A percentile compares a stretch with the other conserved stretches of the same genome.
Evolutionary conservation across 2,329 filamentous ascomycete genomes (phyloP).

Genomic region (Herpotrichia juniperi): DNA sequence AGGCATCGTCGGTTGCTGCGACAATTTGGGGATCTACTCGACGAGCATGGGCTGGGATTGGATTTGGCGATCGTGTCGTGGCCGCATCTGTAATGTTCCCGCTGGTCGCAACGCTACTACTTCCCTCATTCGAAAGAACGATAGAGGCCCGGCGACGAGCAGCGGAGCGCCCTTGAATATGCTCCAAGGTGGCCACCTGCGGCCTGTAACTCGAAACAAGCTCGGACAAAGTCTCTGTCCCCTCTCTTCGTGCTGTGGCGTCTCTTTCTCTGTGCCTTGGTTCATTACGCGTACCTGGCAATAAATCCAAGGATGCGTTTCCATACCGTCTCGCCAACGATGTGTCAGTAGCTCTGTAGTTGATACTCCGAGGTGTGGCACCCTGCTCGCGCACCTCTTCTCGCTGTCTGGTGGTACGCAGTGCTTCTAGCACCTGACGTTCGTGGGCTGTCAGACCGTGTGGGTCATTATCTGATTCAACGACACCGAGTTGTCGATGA

Average conservation of each 20-base stretch:
- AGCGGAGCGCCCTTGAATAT: conserved; percentile 25
- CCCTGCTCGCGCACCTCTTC: conserved; percentile 48
- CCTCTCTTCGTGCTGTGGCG: conserved; percentile 20
- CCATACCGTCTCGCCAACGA: conserved; percentile 28
- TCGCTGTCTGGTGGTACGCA: conserved; percentile 51
- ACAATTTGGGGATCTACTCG: conserved; percentile 37
- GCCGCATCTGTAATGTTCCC: conserved; percentile 36
- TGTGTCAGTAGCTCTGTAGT: conserved; percentile 44
- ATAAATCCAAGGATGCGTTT: conserved; percentile 6
- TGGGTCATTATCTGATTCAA: conserved; percentile 52
- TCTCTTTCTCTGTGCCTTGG: conserved; percentile 20
- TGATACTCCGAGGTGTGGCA: conserved; percentile 48
- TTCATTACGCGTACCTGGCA: conserved; percentile 14
- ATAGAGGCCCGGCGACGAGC: conserved; percentile 50
- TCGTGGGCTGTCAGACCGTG: conserved; percentile 54
- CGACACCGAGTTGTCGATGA: conserved; percentile 42
- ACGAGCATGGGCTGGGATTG: conserved; percentile 38
- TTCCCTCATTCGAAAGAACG: conserved; percentile 35
- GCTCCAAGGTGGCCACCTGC: conserved; percentile 16
- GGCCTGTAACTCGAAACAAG: conserved; percentile 32
- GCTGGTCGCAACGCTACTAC: conserved; percentile 11
- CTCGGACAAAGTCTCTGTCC: conserved; percentile 26
- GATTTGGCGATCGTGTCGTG: conserved; percentile 37
- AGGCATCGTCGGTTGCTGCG: conserved; percentile 49
- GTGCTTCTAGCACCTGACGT: conserved; percentile 53